These are phyloP conservation scores for Gentiana straminea DNA, from an alignment of 257 asterid species.

Conservation along the genomic window DNA sequence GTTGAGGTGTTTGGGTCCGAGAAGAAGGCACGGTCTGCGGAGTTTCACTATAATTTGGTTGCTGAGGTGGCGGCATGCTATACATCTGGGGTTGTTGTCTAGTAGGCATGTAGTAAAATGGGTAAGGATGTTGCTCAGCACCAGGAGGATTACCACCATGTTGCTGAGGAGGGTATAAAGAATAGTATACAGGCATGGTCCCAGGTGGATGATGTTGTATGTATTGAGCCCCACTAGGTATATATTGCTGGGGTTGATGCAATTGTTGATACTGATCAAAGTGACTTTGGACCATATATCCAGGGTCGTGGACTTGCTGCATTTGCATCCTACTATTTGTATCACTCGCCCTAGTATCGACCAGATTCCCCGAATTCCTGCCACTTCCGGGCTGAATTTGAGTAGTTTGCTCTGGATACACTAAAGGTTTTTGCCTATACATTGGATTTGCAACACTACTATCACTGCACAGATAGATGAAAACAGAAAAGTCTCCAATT, in stretches of 20 bases:
- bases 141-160: conserved; percentile 47
- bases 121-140: conserved; percentile 54
- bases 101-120: conserved; percentile 52
- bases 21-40: conserved; percentile 36
- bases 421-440: conserved; percentile 55
- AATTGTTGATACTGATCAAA: conserved; percentile 63
- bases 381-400: conserved; percentile 48
- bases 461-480: conserved; percentile 32
- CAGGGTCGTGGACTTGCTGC: conserved; percentile 56
- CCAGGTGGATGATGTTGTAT: conserved; percentile 47
- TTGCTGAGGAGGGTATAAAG: conserved; percentile 45
- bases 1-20: conserved; percentile 49
- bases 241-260: conserved; percentile 58
- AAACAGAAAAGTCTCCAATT: conserved; percentile 4
- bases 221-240: conserved; percentile 57
- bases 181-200: conserved; percentile 50
- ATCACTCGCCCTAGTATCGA: conserved; percentile 39
- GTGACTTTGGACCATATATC: conserved; percentile 37
- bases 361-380: conserved; percentile 28
- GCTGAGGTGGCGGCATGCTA: conserved; percentile 56
- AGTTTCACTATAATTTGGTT: conserved; percentile 39
- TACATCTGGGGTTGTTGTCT: conserved; percentile 63
- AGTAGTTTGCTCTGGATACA: conserved; percentile 46
- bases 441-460: conserved; percentile 59
- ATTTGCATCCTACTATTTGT: conserved; percentile 39